These are phyloP conservation scores for Dispira parvispora DNA, from an alignment of 192 early-diverging fungal species.

Conservation along the genomic window DNA sequence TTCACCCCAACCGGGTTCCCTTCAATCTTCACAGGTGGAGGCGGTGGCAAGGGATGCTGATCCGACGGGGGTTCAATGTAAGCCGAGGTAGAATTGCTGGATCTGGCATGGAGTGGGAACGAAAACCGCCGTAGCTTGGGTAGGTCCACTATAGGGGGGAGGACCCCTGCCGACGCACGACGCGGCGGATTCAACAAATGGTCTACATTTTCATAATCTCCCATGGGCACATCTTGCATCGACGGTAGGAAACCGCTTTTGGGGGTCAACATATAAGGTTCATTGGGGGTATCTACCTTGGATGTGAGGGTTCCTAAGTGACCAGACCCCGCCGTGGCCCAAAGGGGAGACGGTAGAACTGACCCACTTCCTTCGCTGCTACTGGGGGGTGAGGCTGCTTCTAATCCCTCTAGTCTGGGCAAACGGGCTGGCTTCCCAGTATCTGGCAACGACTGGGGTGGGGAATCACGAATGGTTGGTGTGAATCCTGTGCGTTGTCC, in stretches of 20 bases:
- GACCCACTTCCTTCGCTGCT: too few relatives aligned
- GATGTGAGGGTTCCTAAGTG: too few relatives aligned
- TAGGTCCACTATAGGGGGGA: not conserved
- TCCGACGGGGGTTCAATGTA: slow-evolving; percentile 7
- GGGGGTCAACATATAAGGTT: too few relatives aligned
- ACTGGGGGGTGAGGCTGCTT: too few relatives aligned
- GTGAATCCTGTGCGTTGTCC: not conserved
- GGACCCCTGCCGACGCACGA: slow-evolving; percentile 6
- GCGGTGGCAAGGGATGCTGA: not conserved
- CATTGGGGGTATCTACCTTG: too few relatives aligned
- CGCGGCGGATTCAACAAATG: not conserved
- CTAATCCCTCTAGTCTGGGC: not conserved
- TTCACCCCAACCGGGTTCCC: too few relatives aligned
- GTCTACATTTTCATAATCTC: not conserved
- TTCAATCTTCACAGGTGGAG: not conserved
- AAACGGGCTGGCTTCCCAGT: not conserved
- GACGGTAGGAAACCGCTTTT: too few relatives aligned
- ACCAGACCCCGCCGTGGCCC: too few relatives aligned
- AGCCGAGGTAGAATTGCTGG: slow-evolving; percentile 2
- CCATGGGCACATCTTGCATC: too few relatives aligned
- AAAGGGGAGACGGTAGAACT: too few relatives aligned
- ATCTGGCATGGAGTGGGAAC: not conserved
- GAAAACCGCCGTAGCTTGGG: slow-evolving; percentile 10
- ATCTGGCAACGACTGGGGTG: not conserved
- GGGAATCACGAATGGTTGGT: not conserved